Evolutionary conservation across 169 alveolate genomes (phyloP).

Genomic region (Plasmodium reichenowi): DNA sequence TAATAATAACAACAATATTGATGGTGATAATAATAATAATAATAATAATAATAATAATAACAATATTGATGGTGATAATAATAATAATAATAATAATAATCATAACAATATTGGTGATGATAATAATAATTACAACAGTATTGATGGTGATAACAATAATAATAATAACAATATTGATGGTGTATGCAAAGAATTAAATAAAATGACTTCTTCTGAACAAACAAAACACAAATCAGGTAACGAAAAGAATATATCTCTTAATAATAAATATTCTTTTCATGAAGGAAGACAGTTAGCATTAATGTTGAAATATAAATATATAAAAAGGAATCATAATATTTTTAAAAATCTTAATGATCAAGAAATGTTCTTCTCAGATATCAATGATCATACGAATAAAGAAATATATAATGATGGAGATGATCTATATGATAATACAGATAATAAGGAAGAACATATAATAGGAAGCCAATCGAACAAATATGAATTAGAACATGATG

Average conservation of each 20-base stretch:
- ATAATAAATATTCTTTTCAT: constrained; percentile 36
- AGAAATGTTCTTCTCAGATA: constrained; percentile 35
- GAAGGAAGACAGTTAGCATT: constrained; percentile 61
- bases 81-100: constrained; percentile 1
- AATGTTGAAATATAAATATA: constrained; percentile 32
- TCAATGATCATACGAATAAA: not conserved
- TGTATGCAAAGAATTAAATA: not conserved
- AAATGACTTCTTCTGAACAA: not conserved
- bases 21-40: too few species aligned
- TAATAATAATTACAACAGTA: not conserved
- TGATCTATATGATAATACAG: not conserved
- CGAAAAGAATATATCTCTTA: constrained; percentile 20
- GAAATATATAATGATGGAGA: not conserved
- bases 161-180: constrained; percentile 6
- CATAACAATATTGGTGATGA: not conserved
- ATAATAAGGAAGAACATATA: not conserved
- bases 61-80: too few species aligned
- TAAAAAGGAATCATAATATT: constrained; percentile 49
- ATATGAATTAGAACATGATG: too few species aligned
- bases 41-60: too few species aligned
- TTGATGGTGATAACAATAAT: not conserved
- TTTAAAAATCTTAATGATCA: constrained; percentile 43
- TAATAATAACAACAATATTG: too few species aligned
- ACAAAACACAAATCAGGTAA: constrained; percentile 6
- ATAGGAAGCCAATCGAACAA: too few species aligned